Evolutionary conservation across 768 basidiomycete genomes (phyloP).

Genomic region (Auricularia heimuer): DNA sequence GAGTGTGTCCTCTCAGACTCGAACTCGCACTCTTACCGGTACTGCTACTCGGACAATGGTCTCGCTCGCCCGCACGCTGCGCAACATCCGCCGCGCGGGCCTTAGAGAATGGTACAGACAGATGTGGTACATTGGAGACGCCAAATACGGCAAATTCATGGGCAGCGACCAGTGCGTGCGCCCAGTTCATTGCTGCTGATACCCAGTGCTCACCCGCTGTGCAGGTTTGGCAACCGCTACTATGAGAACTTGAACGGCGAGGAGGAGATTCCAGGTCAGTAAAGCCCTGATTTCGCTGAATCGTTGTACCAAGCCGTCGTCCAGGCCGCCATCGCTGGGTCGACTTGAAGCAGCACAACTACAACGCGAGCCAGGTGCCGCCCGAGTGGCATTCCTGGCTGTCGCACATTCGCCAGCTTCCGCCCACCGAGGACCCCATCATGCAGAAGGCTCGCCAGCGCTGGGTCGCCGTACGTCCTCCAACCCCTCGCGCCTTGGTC

Average conservation of each 20-base stretch:
- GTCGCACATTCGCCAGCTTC: constrained; percentile 74
- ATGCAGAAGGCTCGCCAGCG: constrained; percentile 59
- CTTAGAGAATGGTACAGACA: constrained; percentile 84
- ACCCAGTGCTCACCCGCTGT: neutral
- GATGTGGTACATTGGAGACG: constrained; percentile 89
- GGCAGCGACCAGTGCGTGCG: constrained; percentile 70
- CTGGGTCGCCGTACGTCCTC: constrained; percentile 70
- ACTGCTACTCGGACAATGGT: constrained; percentile 36
- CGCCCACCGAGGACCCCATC: constrained; percentile 66
- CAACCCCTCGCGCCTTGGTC: neutral
- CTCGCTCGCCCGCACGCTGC: constrained; percentile 65
- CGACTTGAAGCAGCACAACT: constrained; percentile 90
- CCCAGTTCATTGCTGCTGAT: neutral
- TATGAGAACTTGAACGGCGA: constrained; percentile 83
- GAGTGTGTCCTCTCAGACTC: no score
- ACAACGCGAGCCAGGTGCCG: constrained; percentile 87
- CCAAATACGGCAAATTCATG: constrained; percentile 69
- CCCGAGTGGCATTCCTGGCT: constrained; percentile 98
- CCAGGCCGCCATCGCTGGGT: constrained; percentile 95
- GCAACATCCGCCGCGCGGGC: constrained; percentile 66
- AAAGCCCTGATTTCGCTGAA: neutral
- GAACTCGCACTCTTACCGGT: no score
- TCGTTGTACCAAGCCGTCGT: constrained; percentile 5
- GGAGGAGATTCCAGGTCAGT: constrained; percentile 80
- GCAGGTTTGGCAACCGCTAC: constrained; percentile 90